Conservation (phyloP, 176 grass and related monocot species). For the Tillandsia fasciculata region DNA sequence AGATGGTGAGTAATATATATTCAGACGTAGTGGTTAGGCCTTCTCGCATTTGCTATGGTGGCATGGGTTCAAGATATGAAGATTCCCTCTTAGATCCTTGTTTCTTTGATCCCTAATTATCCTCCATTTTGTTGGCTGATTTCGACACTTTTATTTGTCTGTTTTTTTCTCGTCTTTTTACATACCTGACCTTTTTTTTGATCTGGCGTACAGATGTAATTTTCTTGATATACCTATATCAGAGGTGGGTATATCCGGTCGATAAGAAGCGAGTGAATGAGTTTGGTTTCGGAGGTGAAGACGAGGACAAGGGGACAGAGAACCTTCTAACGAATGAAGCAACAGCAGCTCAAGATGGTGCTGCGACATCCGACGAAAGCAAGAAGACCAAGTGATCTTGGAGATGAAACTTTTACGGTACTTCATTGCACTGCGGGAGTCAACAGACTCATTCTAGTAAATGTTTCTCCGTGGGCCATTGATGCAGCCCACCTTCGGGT, state of each 20-base stretch:
- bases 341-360: slow-evolving; percentile 16
- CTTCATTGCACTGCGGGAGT: too few species aligned
- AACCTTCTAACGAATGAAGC: neutral
- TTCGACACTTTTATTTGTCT: too few species aligned
- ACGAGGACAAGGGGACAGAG: slow-evolving; percentile 18
- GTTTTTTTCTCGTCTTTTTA: neutral
- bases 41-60: too few species aligned
- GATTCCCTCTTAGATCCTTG: too few species aligned
- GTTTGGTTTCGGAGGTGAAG: slow-evolving; percentile 90
- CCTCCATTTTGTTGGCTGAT: too few species aligned
- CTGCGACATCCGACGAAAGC: slow-evolving; percentile 24
- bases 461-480: neutral
- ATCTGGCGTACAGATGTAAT: slow-evolving; percentile 57
- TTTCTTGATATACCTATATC: slow-evolving; percentile 98
- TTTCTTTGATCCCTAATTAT: too few species aligned
- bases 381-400: slow-evolving; percentile 66
- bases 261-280: slow-evolving; percentile 92
- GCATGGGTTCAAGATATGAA: neutral
- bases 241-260: slow-evolving; percentile 92
- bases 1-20: slow-evolving; percentile 56
- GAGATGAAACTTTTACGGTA: neutral
- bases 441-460: too few species aligned
- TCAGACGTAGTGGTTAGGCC: too few species aligned
- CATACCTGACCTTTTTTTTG: neutral
- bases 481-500: neutral